Base-by-base conservation (phyloP, 768 basidiomycete genomes). In the Clavaria fumosa region DNA sequence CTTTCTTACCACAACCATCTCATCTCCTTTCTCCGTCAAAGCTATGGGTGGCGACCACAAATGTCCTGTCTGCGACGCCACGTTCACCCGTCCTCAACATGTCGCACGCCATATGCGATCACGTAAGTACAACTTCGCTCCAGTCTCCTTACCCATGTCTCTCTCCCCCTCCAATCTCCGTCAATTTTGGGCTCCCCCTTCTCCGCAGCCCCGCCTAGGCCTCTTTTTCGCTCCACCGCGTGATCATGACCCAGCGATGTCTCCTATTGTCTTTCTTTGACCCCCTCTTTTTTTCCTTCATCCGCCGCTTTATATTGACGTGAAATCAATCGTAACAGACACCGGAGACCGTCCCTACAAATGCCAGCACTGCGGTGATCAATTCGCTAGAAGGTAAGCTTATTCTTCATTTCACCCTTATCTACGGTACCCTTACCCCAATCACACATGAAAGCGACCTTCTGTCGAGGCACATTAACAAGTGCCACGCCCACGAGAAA, bases 301-400 rank as follows among this genome's bases (percentile, higher is more conserved):
- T 31, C 31, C 18, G 33, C 41, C 21, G 21, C 36, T 33, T 31
- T 34, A 34, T 30, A 4, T 39, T 43, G 39, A 20, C 33, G n/a
- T n/a, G n/a, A n/a, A n/a, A n/a, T n/a, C n/a, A n/a, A 20, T 27
- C 37, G 27, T 37, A 36, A 26, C 59, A 86, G 84, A 89, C 58
- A 88, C 84, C 26, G 84, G 84, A 40, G 84, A 88, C 63, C 67
- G 85, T 31, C 85, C 85, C 6, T 89, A 89, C 66, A 84, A 83
- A 51, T 89, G 85, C 48, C 76, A 77, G 50, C 70, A 76, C 45
- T 89, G 85, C 55, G 84, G 84, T 24, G 85, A 89, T 61, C 83
- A 86, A 58, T 89, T 89, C 51, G 85, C 85, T 2, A 59, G 85
- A 51, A 85, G 83, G 83, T 79, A 32, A 7, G 54, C 53, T 36